Evolutionary conservation across 192 early-diverging fungal species (phyloP).

Genomic region (Pilaira anomala): DNA sequence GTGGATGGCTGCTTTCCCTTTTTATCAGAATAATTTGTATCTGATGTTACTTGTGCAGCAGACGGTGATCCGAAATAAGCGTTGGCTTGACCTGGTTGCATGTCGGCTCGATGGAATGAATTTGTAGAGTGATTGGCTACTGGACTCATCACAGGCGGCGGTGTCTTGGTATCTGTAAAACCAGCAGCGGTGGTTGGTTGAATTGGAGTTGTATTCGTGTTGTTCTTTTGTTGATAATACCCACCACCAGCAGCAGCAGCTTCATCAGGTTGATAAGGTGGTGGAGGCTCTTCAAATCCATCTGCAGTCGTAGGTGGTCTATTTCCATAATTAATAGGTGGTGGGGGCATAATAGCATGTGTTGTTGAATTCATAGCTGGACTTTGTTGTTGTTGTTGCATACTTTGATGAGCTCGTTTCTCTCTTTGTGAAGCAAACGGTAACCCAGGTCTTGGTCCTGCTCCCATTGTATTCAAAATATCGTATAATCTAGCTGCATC

Average conservation of each 20-base stretch:
- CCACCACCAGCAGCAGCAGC: too few relatives aligned
- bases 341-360: too few relatives aligned
- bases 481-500: constrained; percentile 72
- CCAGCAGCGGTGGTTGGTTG: too few relatives aligned
- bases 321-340: neutral
- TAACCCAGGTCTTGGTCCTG: constrained; percentile 14
- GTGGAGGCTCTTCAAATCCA: constrained; percentile 6
- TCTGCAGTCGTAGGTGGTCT: constrained; percentile 3
- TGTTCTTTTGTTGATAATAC: neutral
- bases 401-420: too few relatives aligned
- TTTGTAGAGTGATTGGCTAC: too few relatives aligned
- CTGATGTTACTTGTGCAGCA: too few relatives aligned
- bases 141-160: neutral
- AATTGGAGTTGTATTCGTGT: neutral
- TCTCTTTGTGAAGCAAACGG: constrained; percentile 16
- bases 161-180: neutral
- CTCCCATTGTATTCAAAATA: constrained; percentile 46
- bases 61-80: neutral
- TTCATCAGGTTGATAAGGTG: neutral
- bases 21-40: too few relatives aligned
- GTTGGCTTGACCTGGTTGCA: too few relatives aligned
- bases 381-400: constrained; percentile 5
- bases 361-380: neutral
- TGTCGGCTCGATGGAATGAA: too few relatives aligned
- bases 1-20: neutral